A percentile compares a stretch with the other conserved stretches of the same genome.
Conservation (phyloP, 306 rosid genomes). For the Malus sylvestris region DNA sequence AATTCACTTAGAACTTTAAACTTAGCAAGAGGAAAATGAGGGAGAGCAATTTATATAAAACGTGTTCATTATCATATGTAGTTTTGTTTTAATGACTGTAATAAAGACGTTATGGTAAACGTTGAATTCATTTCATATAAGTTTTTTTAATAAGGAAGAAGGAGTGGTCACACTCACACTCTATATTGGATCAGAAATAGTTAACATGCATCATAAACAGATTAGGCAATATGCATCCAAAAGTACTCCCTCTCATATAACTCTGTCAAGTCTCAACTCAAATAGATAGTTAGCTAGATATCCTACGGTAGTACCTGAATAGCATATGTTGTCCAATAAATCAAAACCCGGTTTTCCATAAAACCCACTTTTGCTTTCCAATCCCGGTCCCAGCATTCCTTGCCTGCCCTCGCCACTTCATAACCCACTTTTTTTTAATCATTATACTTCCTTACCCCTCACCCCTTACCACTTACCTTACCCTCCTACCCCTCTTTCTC, state of each 20-base stretch:
- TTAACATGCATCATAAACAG: neutral
- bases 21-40: neutral
- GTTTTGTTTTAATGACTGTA: too few species aligned
- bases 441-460: constrained; percentile 2
- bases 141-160: too few species aligned
- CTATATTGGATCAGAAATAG: neutral
- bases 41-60: neutral
- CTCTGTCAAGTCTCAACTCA: neutral
- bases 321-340: constrained; percentile 9
- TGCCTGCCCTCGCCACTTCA: constrained; percentile 48
- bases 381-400: constrained; percentile 60
- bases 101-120: too few species aligned
- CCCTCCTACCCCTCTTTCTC: constrained; percentile 27
- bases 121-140: too few species aligned
- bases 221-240: neutral
- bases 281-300: neutral
- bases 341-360: constrained; percentile 17
- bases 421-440: constrained; percentile 1
- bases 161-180: neutral
- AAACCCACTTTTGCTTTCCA: constrained; percentile 26
- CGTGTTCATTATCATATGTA: too few species aligned
- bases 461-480: neutral
- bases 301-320: neutral
- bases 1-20: neutral
- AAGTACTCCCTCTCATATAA: neutral